Evolutionary conservation across 306 rosid species (phyloP).

Genomic region (Herpetospermum pedunculosum): DNA sequence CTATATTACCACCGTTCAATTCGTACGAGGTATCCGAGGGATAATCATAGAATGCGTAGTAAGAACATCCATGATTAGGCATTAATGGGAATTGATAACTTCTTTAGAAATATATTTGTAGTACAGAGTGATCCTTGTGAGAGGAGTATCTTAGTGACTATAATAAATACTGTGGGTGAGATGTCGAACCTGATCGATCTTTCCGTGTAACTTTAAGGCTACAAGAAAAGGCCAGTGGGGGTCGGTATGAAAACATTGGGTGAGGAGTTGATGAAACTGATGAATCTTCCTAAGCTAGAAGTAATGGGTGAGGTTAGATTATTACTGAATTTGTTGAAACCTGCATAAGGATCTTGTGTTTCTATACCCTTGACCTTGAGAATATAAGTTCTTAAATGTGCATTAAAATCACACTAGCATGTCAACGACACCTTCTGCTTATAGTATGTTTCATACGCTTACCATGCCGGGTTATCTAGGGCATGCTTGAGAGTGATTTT

Average conservation of each 20-base stretch:
- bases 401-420: not conserved
- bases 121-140: not conserved
- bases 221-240: not conserved
- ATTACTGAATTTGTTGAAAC: not conserved
- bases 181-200: not conserved
- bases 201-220: not conserved
- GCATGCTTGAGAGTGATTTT: no score
- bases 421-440: not conserved
- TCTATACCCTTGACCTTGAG: not conserved
- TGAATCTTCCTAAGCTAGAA: not conserved
- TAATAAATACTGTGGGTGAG: not conserved
- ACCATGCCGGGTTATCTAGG: not conserved
- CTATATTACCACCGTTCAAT: not conserved
- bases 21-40: not conserved
- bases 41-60: not conserved
- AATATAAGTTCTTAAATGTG: not conserved
- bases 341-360: not conserved
- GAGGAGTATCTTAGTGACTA: not conserved
- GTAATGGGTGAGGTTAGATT: not conserved
- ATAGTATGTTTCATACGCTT: not conserved
- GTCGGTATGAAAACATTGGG: not conserved
- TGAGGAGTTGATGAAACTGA: not conserved
- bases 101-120: not conserved
- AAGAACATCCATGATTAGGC: not conserved
- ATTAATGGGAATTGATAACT: not conserved